phyloP scores from a whole-genome alignment of 2,329 filamentous ascomycete genomes.

The Fusarium armeniacum region DNA sequence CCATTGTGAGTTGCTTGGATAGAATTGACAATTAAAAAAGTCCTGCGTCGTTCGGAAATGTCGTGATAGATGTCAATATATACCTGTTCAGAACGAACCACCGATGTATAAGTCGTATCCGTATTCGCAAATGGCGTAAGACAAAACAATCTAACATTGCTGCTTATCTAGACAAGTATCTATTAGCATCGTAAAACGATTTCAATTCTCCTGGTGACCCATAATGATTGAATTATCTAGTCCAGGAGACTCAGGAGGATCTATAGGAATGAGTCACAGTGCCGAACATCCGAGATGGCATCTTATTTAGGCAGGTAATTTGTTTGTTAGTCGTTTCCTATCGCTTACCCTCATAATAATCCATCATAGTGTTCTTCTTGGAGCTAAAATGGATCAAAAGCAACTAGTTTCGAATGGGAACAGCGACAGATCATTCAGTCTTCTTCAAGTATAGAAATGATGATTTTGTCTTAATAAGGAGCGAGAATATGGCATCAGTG shows the following conservation, averaged over 20 bases:
- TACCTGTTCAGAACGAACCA: too few relatives aligned
- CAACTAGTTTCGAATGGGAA: background rate
- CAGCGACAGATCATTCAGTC: background rate
- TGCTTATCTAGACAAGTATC: background rate
- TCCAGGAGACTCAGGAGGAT: too few relatives aligned
- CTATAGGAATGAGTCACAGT: background rate
- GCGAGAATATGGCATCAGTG: background rate
- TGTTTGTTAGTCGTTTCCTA: too few relatives aligned
- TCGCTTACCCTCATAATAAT: too few relatives aligned
- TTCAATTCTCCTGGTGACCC: background rate
- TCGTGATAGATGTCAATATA: background rate
- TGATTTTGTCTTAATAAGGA: background rate
- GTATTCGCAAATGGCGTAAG: background rate
- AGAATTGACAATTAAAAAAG: too few relatives aligned
- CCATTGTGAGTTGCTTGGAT: background rate
- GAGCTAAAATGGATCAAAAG: too few relatives aligned
- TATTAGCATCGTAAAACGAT: background rate
- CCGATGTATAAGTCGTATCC: background rate
- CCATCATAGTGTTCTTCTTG: too few relatives aligned
- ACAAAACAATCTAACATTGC: background rate
- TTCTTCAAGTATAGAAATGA: background rate
- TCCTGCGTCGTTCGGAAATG: fast-evolving
- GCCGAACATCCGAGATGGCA: background rate
- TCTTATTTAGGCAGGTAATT: background rate
- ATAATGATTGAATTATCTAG: background rate